Conservation (phyloP, 306 rosid species). For the Senna tora region DNA sequence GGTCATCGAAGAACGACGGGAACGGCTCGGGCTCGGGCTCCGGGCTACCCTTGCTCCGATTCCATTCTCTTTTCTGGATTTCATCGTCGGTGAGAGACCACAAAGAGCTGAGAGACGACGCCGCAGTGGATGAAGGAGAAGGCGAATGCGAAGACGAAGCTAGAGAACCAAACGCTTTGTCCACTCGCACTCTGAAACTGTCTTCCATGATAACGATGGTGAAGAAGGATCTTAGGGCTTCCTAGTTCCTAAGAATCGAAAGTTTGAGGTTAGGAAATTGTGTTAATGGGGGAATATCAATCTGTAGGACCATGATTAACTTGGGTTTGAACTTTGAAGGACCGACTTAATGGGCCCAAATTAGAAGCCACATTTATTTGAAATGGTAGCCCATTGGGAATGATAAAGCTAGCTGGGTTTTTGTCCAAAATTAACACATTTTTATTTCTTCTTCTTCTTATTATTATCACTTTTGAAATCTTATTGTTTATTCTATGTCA, state of each 20-base stretch:
- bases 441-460: no score
- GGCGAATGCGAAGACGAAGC: conserved; percentile 26
- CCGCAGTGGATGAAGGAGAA: neutral
- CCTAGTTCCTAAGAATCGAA: no score
- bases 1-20: neutral
- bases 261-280: neutral
- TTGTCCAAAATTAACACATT: no score
- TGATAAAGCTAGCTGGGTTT: no score
- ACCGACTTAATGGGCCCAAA: neutral
- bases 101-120: conserved; percentile 50
- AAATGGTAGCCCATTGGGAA: neutral
- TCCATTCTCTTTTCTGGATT: conserved; percentile 55
- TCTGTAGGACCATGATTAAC: neutral
- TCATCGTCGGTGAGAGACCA: conserved; percentile 90
- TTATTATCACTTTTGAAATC: no score
- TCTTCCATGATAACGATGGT: conserved; percentile 53
- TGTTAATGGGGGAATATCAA: neutral
- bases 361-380: neutral
- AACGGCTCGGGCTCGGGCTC: conserved; percentile 40
- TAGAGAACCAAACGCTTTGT: conserved; percentile 54
- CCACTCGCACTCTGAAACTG: conserved; percentile 60
- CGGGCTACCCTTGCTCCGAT: conserved; percentile 35
- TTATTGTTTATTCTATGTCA: no score
- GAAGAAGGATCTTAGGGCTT: neutral
- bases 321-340: neutral